phyloP scores from a whole-genome alignment of 495 filamentous ascomycete genomes.

The Elaphomyces granulatus region DNA sequence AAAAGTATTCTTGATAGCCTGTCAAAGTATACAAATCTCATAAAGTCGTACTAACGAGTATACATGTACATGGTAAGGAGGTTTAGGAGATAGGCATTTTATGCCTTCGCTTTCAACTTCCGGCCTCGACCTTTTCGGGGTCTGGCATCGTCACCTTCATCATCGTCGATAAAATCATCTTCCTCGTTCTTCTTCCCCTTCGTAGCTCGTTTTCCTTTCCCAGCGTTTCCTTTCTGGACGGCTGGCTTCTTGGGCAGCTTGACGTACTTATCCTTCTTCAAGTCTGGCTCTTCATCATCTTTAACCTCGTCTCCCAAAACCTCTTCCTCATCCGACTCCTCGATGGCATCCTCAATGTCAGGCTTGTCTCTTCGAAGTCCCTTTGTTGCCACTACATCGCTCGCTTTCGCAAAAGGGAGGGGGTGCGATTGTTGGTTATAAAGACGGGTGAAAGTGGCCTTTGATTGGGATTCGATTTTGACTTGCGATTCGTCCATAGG shows the following conservation, averaged over 20 bases:
- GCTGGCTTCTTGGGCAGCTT: conserved; percentile 63
- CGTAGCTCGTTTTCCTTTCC: conserved; percentile 43
- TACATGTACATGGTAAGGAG: too few relatives aligned
- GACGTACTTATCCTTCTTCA: conserved; percentile 93
- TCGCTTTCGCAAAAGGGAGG: conserved; percentile 90
- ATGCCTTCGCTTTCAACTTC: conserved; percentile 31
- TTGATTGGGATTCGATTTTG: conserved; percentile 71
- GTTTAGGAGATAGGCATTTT: too few relatives aligned
- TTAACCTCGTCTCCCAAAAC: conserved; percentile 45
- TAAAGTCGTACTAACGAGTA: too few relatives aligned
- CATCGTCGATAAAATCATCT: conserved; percentile 27
- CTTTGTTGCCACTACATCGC: conserved; percentile 57
- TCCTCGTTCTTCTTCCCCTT: conserved; percentile 30
- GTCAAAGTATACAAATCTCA: too few relatives aligned
- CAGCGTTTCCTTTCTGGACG: conserved; percentile 20
- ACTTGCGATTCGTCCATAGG: conserved; percentile 59
- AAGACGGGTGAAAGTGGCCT: conserved; percentile 73
- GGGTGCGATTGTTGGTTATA: conserved; percentile 85
- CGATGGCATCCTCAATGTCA: conserved; percentile 90
- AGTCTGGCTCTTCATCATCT: conserved; percentile 53
- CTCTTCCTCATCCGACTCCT: conserved; percentile 70
- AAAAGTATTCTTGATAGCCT: too few relatives aligned
- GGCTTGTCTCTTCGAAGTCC: conserved; percentile 59
- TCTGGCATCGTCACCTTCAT: conserved; percentile 32
- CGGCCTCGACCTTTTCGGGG: conserved; percentile 35